Base-by-base conservation (phyloP, 1,284 basidiomycete genomes). In the Ustilago curta region DNA sequence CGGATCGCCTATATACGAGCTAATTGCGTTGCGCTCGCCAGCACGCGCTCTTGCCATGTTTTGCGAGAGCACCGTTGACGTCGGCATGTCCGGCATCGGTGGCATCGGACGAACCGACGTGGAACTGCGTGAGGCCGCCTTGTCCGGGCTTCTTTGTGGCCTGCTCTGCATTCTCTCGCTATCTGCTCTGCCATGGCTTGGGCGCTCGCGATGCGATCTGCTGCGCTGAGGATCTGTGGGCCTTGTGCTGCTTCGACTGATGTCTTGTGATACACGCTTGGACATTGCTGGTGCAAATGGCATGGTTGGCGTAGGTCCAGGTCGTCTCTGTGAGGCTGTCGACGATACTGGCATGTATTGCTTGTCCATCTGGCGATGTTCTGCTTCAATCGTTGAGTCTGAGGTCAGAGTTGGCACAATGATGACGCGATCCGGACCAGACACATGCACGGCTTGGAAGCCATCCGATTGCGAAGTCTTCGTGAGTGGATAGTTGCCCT, bases 341-440 rank as follows among this genome's bases (percentile, higher is more conserved):
- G 57, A 50, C 29, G 51, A 21, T 4, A 62, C 27, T 8, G 32
- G 44, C 42, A 50, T 19, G 14, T 35, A 40, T 29, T 16, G 23
- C 32, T 12, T 27, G 23, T 48, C 35, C 12, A 39, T 1, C 23
- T 39, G 45, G 5, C 23, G 23, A 8, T 8, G 23, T n/a, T 27
- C 32, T 12, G 32, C 40, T 27, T 57, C 48, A 18, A 23, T n/a
- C 27, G 27, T 47, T 29, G 45, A 18, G 27, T 16, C 16, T 1
- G 40, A 23, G 19, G 53, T 5, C 2, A 43, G 3, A 16, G 25
- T 7, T 0, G 61, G 58, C 19, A 55, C 57, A 21, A 70, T 70
- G 37, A 64, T 54, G 39, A 64, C 58, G 9, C 68, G 68, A 50
- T 70, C 61, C 5, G 68, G 58, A 2, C 58, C 61, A 9, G 58